Evolutionary conservation across 2,329 filamentous ascomycete species (phyloP).

Genomic region (Aspergillus sp.): DNA sequence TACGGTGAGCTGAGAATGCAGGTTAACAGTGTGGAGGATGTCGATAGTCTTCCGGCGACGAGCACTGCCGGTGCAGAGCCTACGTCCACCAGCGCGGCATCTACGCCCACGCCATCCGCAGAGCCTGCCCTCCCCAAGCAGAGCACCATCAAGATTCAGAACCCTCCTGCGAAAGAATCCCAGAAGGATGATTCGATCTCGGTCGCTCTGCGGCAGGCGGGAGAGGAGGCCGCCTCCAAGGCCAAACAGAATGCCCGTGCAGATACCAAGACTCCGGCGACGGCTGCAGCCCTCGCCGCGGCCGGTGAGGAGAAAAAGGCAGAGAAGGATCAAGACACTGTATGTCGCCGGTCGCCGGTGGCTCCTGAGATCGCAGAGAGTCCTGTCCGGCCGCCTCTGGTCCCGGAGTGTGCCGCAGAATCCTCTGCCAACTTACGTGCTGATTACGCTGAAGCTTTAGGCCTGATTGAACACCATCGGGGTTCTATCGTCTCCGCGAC

Average conservation of each 20-base stretch:
- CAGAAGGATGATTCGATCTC: constrained; percentile 39
- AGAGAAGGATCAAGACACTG: constrained; percentile 15
- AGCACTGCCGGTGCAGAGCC: constrained; percentile 23
- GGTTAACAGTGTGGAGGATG: constrained; percentile 52
- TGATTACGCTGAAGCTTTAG: constrained; percentile 35
- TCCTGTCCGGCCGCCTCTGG: constrained; percentile 29
- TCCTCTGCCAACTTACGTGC: constrained; percentile 40
- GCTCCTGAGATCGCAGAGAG: constrained; percentile 28
- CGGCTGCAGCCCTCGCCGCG: constrained; percentile 12
- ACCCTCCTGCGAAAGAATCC: constrained; percentile 35
- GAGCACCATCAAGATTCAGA: constrained; percentile 43
- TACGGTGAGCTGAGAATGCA: constrained; percentile 92
- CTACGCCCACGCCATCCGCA: constrained; percentile 21
- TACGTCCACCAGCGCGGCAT: constrained; percentile 24
- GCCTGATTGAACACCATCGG: constrained; percentile 40
- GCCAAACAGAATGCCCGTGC: constrained; percentile 35
- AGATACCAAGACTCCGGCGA: constrained; percentile 11
- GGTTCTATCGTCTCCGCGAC: constrained; percentile 35
- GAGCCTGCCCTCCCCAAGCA: constrained; percentile 24
- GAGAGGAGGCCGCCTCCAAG: constrained; percentile 39
- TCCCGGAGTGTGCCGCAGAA: constrained; percentile 35
- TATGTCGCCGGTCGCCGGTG: constrained; percentile 28
- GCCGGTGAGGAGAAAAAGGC: constrained; percentile 14
- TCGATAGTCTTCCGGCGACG: constrained; percentile 31
- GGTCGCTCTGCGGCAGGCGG: constrained; percentile 44